A percentile compares a stretch with the other conserved stretches of the same genome.
Conservation (phyloP, 148 eudicot genomes). For the Vaccinium darrowii region DNA sequence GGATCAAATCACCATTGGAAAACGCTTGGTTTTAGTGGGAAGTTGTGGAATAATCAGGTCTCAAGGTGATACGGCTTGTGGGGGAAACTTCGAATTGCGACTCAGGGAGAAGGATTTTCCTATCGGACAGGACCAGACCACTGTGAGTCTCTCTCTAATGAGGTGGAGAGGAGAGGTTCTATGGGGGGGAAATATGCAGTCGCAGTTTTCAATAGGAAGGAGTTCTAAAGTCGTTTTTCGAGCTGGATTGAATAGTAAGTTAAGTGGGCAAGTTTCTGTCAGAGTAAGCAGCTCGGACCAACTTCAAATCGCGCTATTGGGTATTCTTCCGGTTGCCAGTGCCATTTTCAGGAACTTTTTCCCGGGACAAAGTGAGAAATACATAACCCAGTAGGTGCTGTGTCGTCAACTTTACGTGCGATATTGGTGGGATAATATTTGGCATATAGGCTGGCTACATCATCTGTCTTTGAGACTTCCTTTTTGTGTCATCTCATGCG, state of each 20-base stretch:
- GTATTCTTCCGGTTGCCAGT: constrained; percentile 28
- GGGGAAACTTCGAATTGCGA: constrained; percentile 21
- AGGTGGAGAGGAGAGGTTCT: constrained; percentile 26
- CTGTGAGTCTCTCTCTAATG: constrained; percentile 18
- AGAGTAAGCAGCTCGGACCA: constrained; percentile 32
- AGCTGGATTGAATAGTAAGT: constrained; percentile 30
- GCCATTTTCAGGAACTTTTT: constrained; percentile 16
- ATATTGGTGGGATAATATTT: not conserved
- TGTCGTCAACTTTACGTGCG: not conserved
- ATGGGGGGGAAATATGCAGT: constrained; percentile 31
- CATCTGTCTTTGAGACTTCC: not conserved
- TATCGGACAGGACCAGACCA: constrained; percentile 15
- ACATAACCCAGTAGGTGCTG: not conserved
- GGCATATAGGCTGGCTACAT: not conserved
- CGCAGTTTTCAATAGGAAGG: constrained; percentile 31
- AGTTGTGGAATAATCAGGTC: constrained; percentile 16
- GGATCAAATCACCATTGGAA: constrained; percentile 23
- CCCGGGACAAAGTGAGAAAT: not conserved
- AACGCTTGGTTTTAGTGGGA: constrained; percentile 25
- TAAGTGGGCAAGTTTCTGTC: constrained; percentile 29
- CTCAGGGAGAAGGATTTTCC: constrained; percentile 20
- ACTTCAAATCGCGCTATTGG: constrained; percentile 34
- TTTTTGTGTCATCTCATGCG: not conserved
- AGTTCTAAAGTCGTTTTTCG: constrained; percentile 21
- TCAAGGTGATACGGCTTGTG: constrained; percentile 23